Base-by-base conservation (phyloP, 371 early-diverging fungal species). In the Capniomyces stellatus region DNA sequence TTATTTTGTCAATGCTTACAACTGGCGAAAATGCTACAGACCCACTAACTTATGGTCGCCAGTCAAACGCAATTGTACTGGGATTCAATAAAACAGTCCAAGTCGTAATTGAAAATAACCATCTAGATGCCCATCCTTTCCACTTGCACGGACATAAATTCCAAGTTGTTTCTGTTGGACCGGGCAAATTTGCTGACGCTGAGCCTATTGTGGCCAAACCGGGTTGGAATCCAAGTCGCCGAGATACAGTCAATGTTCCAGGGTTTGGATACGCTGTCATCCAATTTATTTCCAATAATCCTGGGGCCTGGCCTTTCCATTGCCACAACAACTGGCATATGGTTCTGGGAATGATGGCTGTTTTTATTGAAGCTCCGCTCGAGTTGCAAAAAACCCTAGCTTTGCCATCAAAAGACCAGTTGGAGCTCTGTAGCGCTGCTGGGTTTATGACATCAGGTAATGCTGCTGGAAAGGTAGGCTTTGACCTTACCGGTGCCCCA, bases 321-420 rank as follows among this genome's bases (percentile, higher is more conserved):
- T 88, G 87, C 62, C 89, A 88, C 58, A 80, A 85, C 42, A 78
- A 78, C 61, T 83, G 82, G 83, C 89, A 88, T 70, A 59, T 75
- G 35, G 69, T 67, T 29, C 62, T 81, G 35, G 83, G 83, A 49
- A 62, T 82, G 44, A 72, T 68, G 22, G 67, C 68, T 35, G 54
- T 72, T n/a, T 59, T 87, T 54, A 68, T 84, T 42, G 83, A 77
- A 58, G 83, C 81, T 1, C 85, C 85, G 13, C 69, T 71, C 19
- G 10, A 46, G 29, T 50, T 21, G 59, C 59, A 59, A 60, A 60
- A 50, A 21, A 55, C 56, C 52, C 40, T 1, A 43, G 61, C 19
- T n/a, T 29, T 12, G 54, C 62, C 30, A 60, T 62, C 12, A 40
- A 66, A 25, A 43, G 52, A 51, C 30, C 40, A 66, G 30, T 13